Percentiles rank a stretch among this genome's conserved stretches.
These are phyloP conservation scores for Plasmodium gaboni DNA, from an alignment of 169 alveolate species.

Conservation along the genomic window DNA sequence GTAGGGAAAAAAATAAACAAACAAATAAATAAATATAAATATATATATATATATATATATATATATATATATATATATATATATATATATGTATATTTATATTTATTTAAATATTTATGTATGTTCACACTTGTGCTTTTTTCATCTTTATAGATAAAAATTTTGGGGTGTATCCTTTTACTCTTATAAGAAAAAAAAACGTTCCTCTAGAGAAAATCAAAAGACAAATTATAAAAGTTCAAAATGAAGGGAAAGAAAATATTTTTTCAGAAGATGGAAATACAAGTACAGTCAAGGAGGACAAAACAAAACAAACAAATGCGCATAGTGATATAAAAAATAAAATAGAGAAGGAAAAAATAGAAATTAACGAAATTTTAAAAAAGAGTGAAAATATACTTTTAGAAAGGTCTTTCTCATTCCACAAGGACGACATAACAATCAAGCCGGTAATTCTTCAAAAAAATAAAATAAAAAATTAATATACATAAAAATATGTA, in stretches of 20 bases:
- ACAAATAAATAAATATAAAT: not conserved
- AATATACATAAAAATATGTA: not conserved
- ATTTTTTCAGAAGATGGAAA: not conserved
- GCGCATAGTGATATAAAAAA: not conserved
- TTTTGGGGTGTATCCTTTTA: too few relatives aligned
- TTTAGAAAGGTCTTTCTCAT: constrained; percentile 70
- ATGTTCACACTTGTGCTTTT: not conserved
- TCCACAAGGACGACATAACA: constrained; percentile 14
- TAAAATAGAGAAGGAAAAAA: constrained; percentile 19
- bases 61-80: too few relatives aligned
- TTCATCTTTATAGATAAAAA: not conserved
- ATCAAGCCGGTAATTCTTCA: constrained; percentile 53
- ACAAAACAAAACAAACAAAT: not conserved
- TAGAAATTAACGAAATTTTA: constrained; percentile 56
- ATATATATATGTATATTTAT: not conserved
- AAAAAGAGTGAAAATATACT: constrained; percentile 29
- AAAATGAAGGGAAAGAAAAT: not conserved
- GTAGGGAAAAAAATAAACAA: not conserved
- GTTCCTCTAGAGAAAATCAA: too few relatives aligned
- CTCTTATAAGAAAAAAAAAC: not conserved
- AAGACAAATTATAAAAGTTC: not conserved
- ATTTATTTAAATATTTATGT: not conserved
- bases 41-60: too few relatives aligned
- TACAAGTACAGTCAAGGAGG: not conserved
- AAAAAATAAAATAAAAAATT: not conserved